These are phyloP conservation scores for Ephemerocybe angulata DNA, from an alignment of 768 basidiomycete species.

Conservation along the genomic window DNA sequence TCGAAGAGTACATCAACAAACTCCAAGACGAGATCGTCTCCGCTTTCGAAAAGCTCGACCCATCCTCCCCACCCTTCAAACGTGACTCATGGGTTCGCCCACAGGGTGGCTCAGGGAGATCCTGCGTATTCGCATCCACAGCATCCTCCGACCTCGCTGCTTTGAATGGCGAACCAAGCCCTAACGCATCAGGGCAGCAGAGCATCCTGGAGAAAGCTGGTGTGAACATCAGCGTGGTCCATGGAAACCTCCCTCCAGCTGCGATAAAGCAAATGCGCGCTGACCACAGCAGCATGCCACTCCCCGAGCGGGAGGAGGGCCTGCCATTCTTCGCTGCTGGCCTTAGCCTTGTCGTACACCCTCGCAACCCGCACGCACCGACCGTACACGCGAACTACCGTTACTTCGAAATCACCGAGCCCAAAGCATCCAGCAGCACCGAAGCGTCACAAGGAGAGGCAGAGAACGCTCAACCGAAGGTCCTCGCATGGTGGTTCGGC, in stretches of 20 bases:
- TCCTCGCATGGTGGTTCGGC: conserved; percentile 97
- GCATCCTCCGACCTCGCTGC: no score
- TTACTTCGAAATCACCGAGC: conserved; percentile 88
- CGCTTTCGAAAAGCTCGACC: conserved; percentile 77
- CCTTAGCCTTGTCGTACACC: conserved; percentile 90
- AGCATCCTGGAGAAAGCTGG: conserved; percentile 91
- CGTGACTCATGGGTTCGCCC: conserved; percentile 77
- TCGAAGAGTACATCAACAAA: conserved; percentile 69
- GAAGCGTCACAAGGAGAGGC: conserved; percentile 16
- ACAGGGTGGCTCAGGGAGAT: conserved; percentile 72
- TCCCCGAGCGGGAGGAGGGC: conserved; percentile 54
- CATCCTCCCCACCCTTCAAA: conserved; percentile 65
- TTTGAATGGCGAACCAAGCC: conserved; percentile 11
- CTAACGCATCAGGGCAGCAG: conserved; percentile 13
- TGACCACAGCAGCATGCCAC: conserved; percentile 77
- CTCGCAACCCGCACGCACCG: conserved; percentile 88
- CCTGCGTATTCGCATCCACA: conserved; percentile 79
- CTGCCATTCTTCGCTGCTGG: conserved; percentile 94
- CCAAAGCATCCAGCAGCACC: conserved; percentile 10
- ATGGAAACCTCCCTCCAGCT: conserved; percentile 81
- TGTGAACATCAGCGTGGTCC: conserved; percentile 90
- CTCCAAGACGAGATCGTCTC: conserved; percentile 80
- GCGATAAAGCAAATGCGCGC: conserved; percentile 95
- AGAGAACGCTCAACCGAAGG: conserved; percentile 40
- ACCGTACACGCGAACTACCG: conserved; percentile 96